Conservation (phyloP, 176 grass and related monocot genomes). For the Zoysia japonica region DNA sequence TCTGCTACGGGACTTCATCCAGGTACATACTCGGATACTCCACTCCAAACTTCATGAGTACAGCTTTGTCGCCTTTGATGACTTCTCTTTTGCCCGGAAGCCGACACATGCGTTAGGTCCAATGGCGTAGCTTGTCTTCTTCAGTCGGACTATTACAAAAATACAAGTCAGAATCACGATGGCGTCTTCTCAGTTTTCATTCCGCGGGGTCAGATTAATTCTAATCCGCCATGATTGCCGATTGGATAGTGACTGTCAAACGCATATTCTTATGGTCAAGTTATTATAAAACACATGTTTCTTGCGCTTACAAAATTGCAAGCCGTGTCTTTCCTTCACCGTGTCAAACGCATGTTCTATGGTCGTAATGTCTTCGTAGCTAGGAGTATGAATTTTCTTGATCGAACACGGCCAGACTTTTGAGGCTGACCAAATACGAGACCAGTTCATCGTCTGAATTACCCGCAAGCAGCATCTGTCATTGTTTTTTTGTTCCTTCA, state of each 20-base stretch:
- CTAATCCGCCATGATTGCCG: not conserved
- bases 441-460: not conserved
- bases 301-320: too few relatives aligned
- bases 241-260: too few relatives aligned
- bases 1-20: slow-evolving; percentile 43
- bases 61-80: too few relatives aligned
- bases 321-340: too few relatives aligned
- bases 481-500: not conserved
- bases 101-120: not conserved
- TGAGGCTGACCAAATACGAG: not conserved
- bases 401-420: not conserved
- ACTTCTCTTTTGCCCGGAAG: not conserved
- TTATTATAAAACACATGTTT: too few relatives aligned
- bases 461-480: too few relatives aligned
- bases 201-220: not conserved
- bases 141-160: not conserved
- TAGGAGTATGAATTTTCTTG: too few relatives aligned
- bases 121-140: not conserved
- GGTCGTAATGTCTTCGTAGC: too few relatives aligned
- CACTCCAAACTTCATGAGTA: too few relatives aligned
- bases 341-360: too few relatives aligned
- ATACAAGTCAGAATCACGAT: not conserved
- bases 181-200: not conserved
- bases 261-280: too few relatives aligned
- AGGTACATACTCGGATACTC: not conserved